Conservation (phyloP, 2,329 filamentous ascomycete genomes). For the Xylariaceae sp. region DNA sequence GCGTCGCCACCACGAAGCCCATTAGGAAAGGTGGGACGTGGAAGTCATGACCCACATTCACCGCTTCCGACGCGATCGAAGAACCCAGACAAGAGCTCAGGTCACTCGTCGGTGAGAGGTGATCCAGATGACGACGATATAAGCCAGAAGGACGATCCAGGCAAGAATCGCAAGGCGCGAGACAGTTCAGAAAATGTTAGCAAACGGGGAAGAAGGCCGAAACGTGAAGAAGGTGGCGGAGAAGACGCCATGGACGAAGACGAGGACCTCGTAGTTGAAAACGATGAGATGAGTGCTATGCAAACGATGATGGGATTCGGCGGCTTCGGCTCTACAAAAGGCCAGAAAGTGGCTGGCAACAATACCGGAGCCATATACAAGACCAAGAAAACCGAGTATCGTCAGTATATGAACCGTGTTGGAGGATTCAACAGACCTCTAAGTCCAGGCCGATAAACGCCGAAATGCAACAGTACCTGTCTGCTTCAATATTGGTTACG, state of each 20-base stretch:
- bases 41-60: conserved; percentile 37
- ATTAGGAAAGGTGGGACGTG: conserved; percentile 27
- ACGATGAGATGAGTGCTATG: conserved; percentile 77
- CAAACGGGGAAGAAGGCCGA: conserved; percentile 25
- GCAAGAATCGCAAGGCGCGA: conserved; percentile 28
- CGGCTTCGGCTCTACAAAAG: conserved; percentile 84
- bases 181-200: conserved; percentile 36
- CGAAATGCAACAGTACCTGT: conserved; percentile 13
- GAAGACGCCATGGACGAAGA: conserved; percentile 42
- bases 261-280: conserved; percentile 59
- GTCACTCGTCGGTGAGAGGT: conserved; percentile 46
- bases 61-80: conserved; percentile 42
- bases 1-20: conserved; percentile 33
- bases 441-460: conserved; percentile 55
- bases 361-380: conserved; percentile 82
- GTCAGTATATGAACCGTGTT: conserved; percentile 93
- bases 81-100: conserved; percentile 24
- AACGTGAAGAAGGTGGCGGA: conserved; percentile 21
- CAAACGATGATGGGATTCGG: conserved; percentile 89
- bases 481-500: neutral
- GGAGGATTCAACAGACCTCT: conserved; percentile 84
- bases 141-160: conserved; percentile 30
- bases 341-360: conserved; percentile 88
- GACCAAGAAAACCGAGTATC: conserved; percentile 93
- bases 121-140: conserved; percentile 44